A percentile compares a stretch with the other conserved stretches of the same genome.
phyloP scores from a whole-genome alignment of 192 early-diverging fungal species.

The Gaertneriomyces semiglobifer region DNA sequence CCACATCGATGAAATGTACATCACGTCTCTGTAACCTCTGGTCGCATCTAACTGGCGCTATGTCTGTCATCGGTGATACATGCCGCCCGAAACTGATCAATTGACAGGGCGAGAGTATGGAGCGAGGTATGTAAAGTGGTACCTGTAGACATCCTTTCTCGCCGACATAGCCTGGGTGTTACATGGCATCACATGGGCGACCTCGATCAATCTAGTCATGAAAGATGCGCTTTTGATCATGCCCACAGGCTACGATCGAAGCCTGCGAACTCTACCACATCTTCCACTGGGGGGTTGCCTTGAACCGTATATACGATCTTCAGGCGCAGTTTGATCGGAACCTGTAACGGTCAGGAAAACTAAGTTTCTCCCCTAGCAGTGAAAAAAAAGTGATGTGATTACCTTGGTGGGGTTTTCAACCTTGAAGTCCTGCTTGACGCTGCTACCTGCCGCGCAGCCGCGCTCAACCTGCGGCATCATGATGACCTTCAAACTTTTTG shows the following conservation, averaged over 20 bases:
- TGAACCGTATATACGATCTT: constrained; percentile 37
- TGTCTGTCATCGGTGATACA: no score
- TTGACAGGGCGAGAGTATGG: no score
- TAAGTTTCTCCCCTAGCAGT: not conserved
- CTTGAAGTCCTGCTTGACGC: constrained; percentile 75
- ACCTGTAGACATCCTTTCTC: no score
- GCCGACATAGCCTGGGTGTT: no score
- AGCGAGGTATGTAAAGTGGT: no score
- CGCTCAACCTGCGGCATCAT: constrained; percentile 77
- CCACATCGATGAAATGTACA: no score
- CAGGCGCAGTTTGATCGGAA: constrained; percentile 39
- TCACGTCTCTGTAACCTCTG: no score
- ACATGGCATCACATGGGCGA: no score
- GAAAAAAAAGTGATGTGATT: not conserved
- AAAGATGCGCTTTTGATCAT: constrained; percentile 11
- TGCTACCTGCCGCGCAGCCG: constrained; percentile 54
- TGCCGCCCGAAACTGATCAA: no score
- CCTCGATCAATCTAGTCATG: no score
- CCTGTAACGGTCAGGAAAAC: constrained; percentile 21
- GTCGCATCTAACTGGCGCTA: no score
- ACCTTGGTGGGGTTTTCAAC: constrained; percentile 81
- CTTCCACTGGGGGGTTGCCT: constrained; percentile 36
- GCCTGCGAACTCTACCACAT: constrained; percentile 48
- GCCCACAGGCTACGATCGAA: constrained; percentile 48
- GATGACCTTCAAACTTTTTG: constrained; percentile 80